Conservation (phyloP, 2,329 filamentous ascomycete species). For the Canariomyces notabilis region DNA sequence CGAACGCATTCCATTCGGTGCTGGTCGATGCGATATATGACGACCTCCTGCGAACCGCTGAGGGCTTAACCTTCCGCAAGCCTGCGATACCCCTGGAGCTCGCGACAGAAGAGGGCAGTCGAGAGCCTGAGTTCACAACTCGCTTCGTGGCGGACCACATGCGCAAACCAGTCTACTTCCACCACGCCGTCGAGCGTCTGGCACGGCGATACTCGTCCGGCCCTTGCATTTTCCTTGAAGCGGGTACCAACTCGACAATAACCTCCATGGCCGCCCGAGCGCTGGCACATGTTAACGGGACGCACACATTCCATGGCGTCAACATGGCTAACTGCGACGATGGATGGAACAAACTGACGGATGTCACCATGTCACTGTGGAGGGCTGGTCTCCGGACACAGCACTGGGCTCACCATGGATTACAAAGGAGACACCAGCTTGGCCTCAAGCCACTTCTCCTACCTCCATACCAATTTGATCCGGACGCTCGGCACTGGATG, state of each 20-base stretch:
- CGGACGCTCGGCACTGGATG: not conserved
- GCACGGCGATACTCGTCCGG: constrained; percentile 18
- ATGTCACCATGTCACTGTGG: constrained; percentile 35
- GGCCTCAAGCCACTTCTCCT: constrained; percentile 26
- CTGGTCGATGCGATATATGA: constrained; percentile 32
- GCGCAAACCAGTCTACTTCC: constrained; percentile 32
- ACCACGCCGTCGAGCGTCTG: constrained; percentile 28
- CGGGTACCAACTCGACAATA: constrained; percentile 31
- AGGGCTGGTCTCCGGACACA: constrained; percentile 31
- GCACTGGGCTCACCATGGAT: constrained; percentile 38
- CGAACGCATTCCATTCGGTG: constrained; percentile 43
- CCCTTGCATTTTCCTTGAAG: constrained; percentile 34
- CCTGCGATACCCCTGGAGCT: constrained; percentile 9
- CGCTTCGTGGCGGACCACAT: constrained; percentile 25
- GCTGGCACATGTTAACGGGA: constrained; percentile 9
- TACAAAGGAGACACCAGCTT: constrained; percentile 24
- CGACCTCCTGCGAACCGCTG: constrained; percentile 21
- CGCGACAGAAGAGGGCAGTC: not conserved
- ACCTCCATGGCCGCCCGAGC: constrained; percentile 31
- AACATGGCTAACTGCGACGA: constrained; percentile 23
- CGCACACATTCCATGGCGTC: constrained; percentile 25
- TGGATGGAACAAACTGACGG: constrained; percentile 18
- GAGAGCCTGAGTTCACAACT: not conserved
- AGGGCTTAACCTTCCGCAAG: constrained; percentile 29
- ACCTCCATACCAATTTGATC: constrained; percentile 40